A percentile compares a stretch with the other conserved stretches of the same genome.
These are phyloP conservation scores for Otatea glauca DNA, from an alignment of 176 grass and related monocot genomes.

Conservation along the genomic window DNA sequence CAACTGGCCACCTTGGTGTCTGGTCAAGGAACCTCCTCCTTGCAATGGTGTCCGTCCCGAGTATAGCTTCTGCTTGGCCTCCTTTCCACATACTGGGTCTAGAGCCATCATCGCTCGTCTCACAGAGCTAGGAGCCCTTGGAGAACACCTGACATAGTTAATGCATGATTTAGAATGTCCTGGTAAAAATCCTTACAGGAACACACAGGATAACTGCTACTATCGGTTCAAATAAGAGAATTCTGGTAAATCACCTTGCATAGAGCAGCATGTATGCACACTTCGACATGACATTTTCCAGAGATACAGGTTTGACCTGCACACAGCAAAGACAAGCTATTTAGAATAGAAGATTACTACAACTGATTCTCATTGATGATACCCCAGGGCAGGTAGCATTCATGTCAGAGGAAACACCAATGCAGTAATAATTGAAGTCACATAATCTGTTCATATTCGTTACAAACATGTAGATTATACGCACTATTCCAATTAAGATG, in stretches of 20 bases:
- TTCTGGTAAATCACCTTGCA: conserved; percentile 62
- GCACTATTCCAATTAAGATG: conserved; percentile 5
- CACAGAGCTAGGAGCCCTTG: conserved; percentile 79
- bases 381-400: conserved; percentile 1
- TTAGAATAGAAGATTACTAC: conserved; percentile 29
- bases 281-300: conserved; percentile 74
- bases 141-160: conserved; percentile 67
- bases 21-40: conserved; percentile 34
- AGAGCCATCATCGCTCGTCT: conserved; percentile 52
- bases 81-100: conserved; percentile 50
- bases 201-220: not conserved
- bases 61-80: conserved; percentile 36
- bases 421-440: not conserved
- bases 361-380: conserved; percentile 1
- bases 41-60: conserved; percentile 9
- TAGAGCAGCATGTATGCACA: conserved; percentile 97
- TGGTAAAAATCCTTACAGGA: not conserved
- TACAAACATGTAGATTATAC: conserved; percentile 3
- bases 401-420: conserved; percentile 3
- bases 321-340: conserved; percentile 25
- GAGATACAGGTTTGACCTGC: conserved; percentile 75
- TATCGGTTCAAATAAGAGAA: conserved; percentile 6
- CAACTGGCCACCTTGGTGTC: conserved; percentile 30
- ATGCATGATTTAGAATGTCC: conserved; percentile 38
- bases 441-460: not conserved